Evolutionary conservation across 2,329 filamentous ascomycete species (phyloP).

Genomic region (Penicillium sp.): DNA sequence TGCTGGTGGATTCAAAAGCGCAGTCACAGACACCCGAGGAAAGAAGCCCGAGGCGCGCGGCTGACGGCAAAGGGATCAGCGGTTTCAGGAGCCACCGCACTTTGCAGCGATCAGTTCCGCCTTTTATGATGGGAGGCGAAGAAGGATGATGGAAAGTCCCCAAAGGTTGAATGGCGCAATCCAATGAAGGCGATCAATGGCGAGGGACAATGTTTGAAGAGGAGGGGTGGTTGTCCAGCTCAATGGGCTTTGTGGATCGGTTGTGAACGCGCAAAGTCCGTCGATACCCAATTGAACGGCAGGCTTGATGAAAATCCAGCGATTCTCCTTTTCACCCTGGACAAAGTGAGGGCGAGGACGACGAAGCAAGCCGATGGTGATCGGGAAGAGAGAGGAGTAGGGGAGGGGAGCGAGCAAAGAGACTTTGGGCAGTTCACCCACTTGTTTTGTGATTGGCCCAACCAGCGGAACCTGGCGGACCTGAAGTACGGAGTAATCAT

Average conservation of each 20-base stretch:
- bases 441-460: constrained; percentile 12
- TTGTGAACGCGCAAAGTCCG: constrained; percentile 4
- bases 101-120: constrained; percentile 9
- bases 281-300: constrained; percentile 8
- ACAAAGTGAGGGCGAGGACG: neutral
- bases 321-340: neutral
- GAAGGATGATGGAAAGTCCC: constrained; percentile 1
- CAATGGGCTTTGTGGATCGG: constrained; percentile 6
- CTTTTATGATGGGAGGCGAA: constrained; percentile 2
- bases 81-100: constrained; percentile 16
- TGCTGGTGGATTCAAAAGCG: neutral
- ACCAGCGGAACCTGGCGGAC: constrained; percentile 14
- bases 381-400: constrained; percentile 2
- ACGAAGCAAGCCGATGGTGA: neutral
- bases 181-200: constrained; percentile 8
- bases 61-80: constrained; percentile 18
- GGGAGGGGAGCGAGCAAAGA: constrained; percentile 10
- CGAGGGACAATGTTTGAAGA: constrained; percentile 7
- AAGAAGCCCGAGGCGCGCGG: constrained; percentile 18
- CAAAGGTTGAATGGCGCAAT: neutral
- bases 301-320: neutral
- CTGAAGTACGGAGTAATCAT: constrained; percentile 9
- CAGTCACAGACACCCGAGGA: constrained; percentile 2
- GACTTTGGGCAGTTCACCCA: constrained; percentile 10
- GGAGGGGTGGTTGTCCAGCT: constrained; percentile 1